Evolutionary conservation across 1,139 yeast genomes (phyloP).

Genomic region (Pneumocystis carinii): DNA sequence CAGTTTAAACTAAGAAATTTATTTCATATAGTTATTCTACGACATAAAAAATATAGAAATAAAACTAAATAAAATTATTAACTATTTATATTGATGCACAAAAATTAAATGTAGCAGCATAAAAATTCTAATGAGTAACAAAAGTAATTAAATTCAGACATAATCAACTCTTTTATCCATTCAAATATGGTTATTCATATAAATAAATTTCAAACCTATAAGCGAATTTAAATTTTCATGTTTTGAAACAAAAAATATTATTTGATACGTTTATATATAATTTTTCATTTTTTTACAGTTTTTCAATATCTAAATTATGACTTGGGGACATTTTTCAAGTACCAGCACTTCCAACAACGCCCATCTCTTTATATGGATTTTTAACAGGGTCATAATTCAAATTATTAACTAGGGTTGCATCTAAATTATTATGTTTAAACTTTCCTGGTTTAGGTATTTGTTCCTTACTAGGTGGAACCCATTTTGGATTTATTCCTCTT

Average conservation of each 20-base stretch:
- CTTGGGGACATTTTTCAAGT: neutral
- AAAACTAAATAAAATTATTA: neutral
- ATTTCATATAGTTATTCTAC: neutral
- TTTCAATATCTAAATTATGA: neutral
- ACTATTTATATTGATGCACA: neutral
- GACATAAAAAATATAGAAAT: neutral
- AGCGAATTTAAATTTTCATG: neutral
- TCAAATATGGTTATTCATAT: neutral
- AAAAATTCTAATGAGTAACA: neutral
- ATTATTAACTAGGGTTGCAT: neutral
- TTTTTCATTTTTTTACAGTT: neutral
- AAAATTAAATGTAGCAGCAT: neutral
- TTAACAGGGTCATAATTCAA: neutral
- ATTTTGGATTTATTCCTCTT: neutral
- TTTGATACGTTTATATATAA: neutral
- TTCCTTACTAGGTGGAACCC: neutral
- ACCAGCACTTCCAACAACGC: neutral
- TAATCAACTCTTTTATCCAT: neutral
- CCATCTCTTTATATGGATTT: neutral
- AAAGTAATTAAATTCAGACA: neutral
- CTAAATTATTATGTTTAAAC: neutral
- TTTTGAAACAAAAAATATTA: neutral
- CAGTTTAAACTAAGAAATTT: neutral
- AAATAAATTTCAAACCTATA: neutral
- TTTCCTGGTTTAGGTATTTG: neutral